Base-by-base conservation (phyloP, 768 basidiomycete species). In the Boletellus ananas region DNA sequence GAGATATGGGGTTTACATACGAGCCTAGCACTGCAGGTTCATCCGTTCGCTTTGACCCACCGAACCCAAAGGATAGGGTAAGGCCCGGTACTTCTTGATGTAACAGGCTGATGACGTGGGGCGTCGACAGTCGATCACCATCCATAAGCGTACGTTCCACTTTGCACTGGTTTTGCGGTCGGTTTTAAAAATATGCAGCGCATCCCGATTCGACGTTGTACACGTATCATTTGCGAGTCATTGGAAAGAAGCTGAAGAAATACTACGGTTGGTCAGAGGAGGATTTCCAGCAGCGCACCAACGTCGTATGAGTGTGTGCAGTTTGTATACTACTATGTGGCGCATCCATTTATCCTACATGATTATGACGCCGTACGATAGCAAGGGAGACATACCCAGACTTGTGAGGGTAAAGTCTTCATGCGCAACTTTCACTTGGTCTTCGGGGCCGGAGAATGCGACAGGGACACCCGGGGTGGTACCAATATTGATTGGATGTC, bases 11-110 rank as follows among this genome's bases (percentile, higher is more conserved):
- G 33, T 91, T 91, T 65, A 68, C 69, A 3, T 84, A 83, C 56
- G 81, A 83, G 60, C 84, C 84, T 5, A 81, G 80, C 51, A 87
- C 87, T 3, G 87, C 88, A 17, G 89, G 89, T 3, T 90, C 87
- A 10, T 87, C 86, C 63, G 89, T 91, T 33, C 78, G 87, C 34
- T 91, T 91, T 60, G 82, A 87, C 65, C 88, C 88, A 42, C 89
- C 86, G 16, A 72, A 82, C 57, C 60, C 65, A 37, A 65, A 58
- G 36, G 78, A 79, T 58, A 70, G 61, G 52, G 79, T 79, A 54
- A 64, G 75, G 35, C 34, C 25, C 25, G 23, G 34, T 27, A 13
- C 31, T 49, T 34, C 41, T 13, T 9, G 37, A 44, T 34, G 8
- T 43, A 25, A 38, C 18, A 8, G 50, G 51, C 27, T 54, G 42